Base-by-base conservation (phyloP, 768 basidiomycete genomes). In the Tremella mesenterica region DNA sequence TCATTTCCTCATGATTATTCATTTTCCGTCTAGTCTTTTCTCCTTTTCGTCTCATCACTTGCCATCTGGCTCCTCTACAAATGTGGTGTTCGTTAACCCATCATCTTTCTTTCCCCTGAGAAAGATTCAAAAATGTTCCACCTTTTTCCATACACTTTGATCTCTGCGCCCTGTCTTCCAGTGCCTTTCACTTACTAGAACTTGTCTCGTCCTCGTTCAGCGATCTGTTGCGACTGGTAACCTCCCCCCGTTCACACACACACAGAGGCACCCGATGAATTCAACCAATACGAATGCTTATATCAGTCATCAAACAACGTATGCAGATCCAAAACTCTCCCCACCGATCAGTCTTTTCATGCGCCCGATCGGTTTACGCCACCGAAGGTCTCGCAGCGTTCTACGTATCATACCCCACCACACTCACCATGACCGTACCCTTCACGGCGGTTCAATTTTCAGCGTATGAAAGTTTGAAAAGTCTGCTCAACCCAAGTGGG, bases 401-500 rank as follows among this genome's bases (percentile, higher is more conserved):
- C 79, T 99, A 96, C 75, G 83, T 99, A 54, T 99, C 95, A 4
- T 99, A 99, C 75, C 95, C 95, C 20, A 99, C 95, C 14, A 99
- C 95, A 3, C 79, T 99, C 41, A 88, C 82, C 59, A 97, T 99
- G 79, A 85, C 88, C 41, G 86, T 99, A 54, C 95, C 95, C 2
- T 96, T 96, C 78, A 96, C 92, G 62, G 95, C 95, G 50, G 92
- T 91, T 44, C 95, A 99, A 73, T 96, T 88, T 76, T 88, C 89
- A 7, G 87, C 89, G 7, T 99, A 99, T 76, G 95, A 97, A 73
- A 85, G 87, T 69, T 72, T 92, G 56, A 97, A 97, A 76, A 78
- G 77, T 52, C 71, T 86, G 50, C 75, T 93, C 71, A 99, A 97
- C 74, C 88, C 95, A 6, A 75, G 79, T 31, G 83, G 85, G 43